Conservation (phyloP, 2,329 filamentous ascomycete species). For the Albifimbria verrucaria region DNA sequence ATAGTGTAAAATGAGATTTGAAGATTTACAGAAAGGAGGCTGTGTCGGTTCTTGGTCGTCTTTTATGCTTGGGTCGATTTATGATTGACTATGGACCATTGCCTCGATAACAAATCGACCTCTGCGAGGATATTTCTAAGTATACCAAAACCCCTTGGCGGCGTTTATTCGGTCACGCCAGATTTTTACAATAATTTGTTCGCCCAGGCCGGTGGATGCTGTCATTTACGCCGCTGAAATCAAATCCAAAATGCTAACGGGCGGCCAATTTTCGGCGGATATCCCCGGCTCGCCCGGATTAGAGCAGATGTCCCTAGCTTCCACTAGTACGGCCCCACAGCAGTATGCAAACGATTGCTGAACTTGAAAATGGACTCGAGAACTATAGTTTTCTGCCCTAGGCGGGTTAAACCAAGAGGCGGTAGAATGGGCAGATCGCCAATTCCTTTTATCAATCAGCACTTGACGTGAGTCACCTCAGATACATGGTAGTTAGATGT, state of each 20-base stretch:
- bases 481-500: background rate
- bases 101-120: background rate
- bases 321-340: background rate
- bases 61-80: background rate
- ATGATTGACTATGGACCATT: background rate
- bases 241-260: background rate
- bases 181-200: background rate
- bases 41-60: background rate
- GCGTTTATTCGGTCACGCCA: background rate
- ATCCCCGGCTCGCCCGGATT: background rate
- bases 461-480: background rate
- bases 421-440: background rate
- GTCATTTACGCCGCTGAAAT: background rate
- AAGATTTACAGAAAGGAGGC: background rate
- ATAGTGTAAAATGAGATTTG: background rate
- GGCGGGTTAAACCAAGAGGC: background rate
- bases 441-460: background rate
- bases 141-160: background rate
- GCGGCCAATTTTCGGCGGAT: background rate
- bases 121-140: background rate
- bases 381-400: background rate
- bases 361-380: background rate
- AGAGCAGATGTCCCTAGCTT: background rate
- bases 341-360: background rate
- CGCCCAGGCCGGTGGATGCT: background rate